Evolutionary conservation across 768 basidiomycete genomes (phyloP), one percentile per base, ranked within the genome.

Genomic region (Amanita subjunquillea): DNA sequence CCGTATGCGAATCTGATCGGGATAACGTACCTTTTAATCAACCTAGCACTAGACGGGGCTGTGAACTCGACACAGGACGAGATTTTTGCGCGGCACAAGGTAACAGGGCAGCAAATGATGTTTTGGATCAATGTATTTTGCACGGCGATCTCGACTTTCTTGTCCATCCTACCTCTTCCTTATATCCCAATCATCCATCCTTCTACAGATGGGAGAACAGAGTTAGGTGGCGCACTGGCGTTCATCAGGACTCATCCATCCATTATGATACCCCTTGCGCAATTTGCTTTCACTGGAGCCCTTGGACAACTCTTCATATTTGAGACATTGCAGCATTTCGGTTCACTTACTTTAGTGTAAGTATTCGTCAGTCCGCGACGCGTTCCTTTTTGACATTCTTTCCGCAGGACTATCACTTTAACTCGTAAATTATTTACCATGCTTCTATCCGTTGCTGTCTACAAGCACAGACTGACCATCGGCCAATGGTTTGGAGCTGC

Each of bases 351-450:
- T 3, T 71, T 94, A 30, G 88, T 91, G 89, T 91, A 75, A 40
- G 61, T 55, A 29, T 47, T 17, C 8, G 3, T 43, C 2, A 40
- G 39, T 43, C 27, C 43, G 9, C 56, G 54, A 15, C 6, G 36
- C 3, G 23, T 30, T 51, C 25, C 22, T 22, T 41, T 54, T 23
- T 58, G 45, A 54, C 56, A 51, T 30, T 57, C 44, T 30, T 3
- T 55, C 39, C 51, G 9, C 65, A 91, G 90, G 42, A 98, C 91
- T 36, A 87, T 98, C 59, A 99, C 96, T 3, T 77, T 99, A 51
- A 98, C 96, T 12, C 78, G 96, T 52, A 98, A 98, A 70, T 73
- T 99, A 66, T 93, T 96, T 68, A 98, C 96, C 7, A 99, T 99
- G 94, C 74, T 99, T 13, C 75, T 99, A 39, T 95, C 91, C 15